Percentiles rank a stretch among this genome's conserved stretches.
Conservation (phyloP, 495 filamentous ascomycete species). For the Antarctomyces pellizariae region DNA sequence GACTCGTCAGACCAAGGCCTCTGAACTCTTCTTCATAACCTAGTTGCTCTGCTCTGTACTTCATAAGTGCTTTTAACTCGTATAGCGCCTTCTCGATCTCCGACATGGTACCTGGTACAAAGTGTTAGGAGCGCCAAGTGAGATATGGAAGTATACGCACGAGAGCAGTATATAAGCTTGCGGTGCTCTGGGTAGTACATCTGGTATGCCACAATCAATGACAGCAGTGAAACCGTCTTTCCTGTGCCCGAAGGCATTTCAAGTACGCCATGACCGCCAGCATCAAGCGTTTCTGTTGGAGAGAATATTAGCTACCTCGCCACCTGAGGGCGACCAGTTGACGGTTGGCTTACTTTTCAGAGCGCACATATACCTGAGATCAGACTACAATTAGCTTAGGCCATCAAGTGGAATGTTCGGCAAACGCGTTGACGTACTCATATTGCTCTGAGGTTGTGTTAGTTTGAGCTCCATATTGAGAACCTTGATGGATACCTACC, state of each 20-base stretch:
- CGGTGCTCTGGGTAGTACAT: conserved; percentile 72
- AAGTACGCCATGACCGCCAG: conserved; percentile 84
- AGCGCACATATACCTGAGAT: conserved; percentile 76
- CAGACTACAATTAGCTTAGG: conserved; percentile 2
- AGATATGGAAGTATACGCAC: conserved; percentile 20
- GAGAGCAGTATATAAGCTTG: conserved; percentile 96
- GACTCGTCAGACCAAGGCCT: conserved; percentile 76
- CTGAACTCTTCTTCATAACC: conserved; percentile 81
- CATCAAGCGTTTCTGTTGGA: conserved; percentile 68
- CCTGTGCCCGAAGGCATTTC: conserved; percentile 99
- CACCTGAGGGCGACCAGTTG: not conserved
- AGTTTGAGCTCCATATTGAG: conserved; percentile 3
- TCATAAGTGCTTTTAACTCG: conserved; percentile 83
- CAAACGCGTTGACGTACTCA: conserved; percentile 28
- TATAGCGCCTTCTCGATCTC: conserved; percentile 91
- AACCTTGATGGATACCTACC: too few relatives aligned
- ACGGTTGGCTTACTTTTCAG: conserved; percentile 43
- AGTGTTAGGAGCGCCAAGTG: not conserved
- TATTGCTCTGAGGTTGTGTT: conserved; percentile 45
- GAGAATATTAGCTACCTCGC: conserved; percentile 4
- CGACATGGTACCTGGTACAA: conserved; percentile 44
- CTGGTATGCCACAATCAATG: conserved; percentile 91
- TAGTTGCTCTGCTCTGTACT: conserved; percentile 67
- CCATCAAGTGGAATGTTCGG: not conserved
- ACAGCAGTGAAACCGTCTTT: conserved; percentile 88